phyloP scores from a whole-genome alignment of 225 moss, liverwort and hornwort genomes.

The Pleurozium schreberi region DNA sequence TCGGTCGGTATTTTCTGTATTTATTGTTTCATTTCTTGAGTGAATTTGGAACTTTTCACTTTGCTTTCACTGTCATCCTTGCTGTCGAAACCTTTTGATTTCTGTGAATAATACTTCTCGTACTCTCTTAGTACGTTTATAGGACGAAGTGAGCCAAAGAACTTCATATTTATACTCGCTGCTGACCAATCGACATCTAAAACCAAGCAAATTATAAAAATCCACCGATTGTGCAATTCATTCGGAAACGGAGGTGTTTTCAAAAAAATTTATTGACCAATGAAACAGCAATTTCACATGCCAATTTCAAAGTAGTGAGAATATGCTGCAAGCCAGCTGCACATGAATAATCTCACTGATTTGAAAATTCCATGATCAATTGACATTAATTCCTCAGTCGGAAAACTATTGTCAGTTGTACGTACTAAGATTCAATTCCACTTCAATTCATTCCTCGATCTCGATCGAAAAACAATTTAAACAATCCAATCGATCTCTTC shows the following conservation, averaged over 20 bases:
- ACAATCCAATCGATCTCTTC: neutral
- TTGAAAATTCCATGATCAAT: slow-evolving; percentile 16
- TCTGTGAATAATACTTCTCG: neutral
- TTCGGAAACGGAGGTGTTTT: neutral
- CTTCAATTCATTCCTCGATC: neutral
- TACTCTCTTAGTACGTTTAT: neutral
- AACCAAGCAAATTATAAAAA: neutral
- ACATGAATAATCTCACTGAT: neutral
- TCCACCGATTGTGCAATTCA: neutral
- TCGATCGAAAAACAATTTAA: neutral
- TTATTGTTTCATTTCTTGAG: neutral
- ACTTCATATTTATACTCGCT: neutral
- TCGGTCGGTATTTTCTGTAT: neutral
- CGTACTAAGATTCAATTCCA: no score
- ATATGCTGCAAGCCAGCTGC: neutral
- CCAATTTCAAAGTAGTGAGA: slow-evolving; percentile 20
- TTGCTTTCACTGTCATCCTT: neutral
- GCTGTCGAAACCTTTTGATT: neutral
- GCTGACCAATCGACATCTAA: neutral
- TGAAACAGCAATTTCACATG: neutral
- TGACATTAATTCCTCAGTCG: no score
- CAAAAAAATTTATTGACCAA: neutral
- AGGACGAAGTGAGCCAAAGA: no score
- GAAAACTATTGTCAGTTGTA: no score
- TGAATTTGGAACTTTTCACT: neutral